Evolutionary conservation across 768 basidiomycete species (phyloP), one percentile per base, ranked within the genome.

Genomic region (Termitomyces sp.): DNA sequence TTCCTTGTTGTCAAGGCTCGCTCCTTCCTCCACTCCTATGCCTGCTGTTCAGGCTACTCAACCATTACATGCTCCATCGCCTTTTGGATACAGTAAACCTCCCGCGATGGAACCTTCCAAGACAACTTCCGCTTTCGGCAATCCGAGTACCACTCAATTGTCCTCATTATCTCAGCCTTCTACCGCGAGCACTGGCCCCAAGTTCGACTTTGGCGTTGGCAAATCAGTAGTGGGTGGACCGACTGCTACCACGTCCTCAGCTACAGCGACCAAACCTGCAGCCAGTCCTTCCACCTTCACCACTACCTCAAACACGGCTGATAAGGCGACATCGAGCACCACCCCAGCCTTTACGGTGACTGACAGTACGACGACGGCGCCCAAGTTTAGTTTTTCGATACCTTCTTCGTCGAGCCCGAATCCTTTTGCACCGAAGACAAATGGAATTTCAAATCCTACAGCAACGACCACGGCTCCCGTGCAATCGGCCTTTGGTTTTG

Each of bases 191-290:
- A 58, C 72, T 7, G 55, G 65, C 27, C 66, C 70, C 6, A 77
- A 75, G 59, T 80, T 79, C 61, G 73, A 61, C 61, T 75, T 81
- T 61, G 74, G 72, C n/a, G 58, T 72, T 49, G 59, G 48, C 12
- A 64, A 63, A 47, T 60, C 60, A 44, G 33, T 59, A 54, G 37
- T 62, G 57, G 37, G 56, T 18, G 39, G 59, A 54, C 18, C 65
- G 18, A 36, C 63, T 39, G 18, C 61, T 4, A 9, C 66, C 3
- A 44, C 67, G 20, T 60, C 67, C 3, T 65, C 65, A 18, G 63
- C 67, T 12, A 58, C 67, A 54, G 66, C 63, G 4, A 68, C 66
- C 36, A 75, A 71, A 48, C 47, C 70, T 58, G 63, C 67, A 7
- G 39, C 67, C 15, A 56, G 58, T 24, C 44, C 63, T 33, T 60